phyloP scores from a whole-genome alignment of 2,329 filamentous ascomycete genomes.

The Geoglossum cookeanum region DNA sequence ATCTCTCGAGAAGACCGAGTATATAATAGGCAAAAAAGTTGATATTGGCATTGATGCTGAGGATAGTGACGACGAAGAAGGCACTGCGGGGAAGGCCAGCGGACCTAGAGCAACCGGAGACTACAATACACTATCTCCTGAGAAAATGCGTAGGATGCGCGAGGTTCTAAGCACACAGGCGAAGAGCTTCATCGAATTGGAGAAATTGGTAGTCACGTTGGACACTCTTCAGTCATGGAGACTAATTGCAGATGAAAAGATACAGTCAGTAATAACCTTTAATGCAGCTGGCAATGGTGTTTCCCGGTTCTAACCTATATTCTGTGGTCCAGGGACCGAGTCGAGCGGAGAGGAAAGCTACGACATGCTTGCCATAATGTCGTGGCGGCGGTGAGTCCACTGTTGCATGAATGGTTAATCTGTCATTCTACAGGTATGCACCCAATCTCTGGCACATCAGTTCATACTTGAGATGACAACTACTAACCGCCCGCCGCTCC shows the following conservation, averaged over 20 bases:
- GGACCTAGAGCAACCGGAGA: conserved; percentile 21
- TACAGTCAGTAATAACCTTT: conserved; percentile 29
- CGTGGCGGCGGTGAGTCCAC: not conserved
- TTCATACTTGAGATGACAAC: not conserved
- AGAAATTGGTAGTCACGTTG: conserved; percentile 44
- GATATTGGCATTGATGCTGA: conserved; percentile 17
- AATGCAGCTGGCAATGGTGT: not conserved
- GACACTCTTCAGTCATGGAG: conserved; percentile 48
- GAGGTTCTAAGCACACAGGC: conserved; percentile 25
- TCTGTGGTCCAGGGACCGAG: conserved; percentile 5
- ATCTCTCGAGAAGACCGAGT: conserved; percentile 21
- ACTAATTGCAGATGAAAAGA: conserved; percentile 28
- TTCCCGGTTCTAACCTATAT: conserved; percentile 3
- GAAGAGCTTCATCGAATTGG: conserved; percentile 47
- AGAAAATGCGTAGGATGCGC: conserved; percentile 23
- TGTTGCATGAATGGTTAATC: conserved; percentile 1
- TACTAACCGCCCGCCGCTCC: not conserved
- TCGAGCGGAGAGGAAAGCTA: not conserved
- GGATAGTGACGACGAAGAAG: conserved; percentile 9
- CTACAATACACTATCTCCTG: conserved; percentile 3
- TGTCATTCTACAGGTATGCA: not conserved
- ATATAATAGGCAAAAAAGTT: conserved; percentile 21
- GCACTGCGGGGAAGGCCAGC: conserved; percentile 18
- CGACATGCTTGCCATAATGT: conserved; percentile 3
- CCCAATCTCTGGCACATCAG: not conserved